Percentiles rank a stretch among this genome's conserved stretches.
phyloP scores from a whole-genome alignment of 805 yeast genomes.

The Wickerhamiella slavikovae region DNA sequence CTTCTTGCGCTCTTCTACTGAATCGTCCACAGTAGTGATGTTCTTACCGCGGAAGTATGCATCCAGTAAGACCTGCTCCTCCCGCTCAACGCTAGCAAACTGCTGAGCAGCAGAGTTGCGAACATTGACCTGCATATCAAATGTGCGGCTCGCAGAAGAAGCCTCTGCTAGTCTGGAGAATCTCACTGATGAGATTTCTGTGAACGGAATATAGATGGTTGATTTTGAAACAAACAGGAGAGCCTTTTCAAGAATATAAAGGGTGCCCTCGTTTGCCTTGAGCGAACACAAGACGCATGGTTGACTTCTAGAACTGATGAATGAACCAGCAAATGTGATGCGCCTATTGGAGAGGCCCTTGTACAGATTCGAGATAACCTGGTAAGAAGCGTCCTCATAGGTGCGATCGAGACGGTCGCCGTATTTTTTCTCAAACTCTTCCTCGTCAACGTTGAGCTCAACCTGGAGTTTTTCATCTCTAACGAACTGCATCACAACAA shows the following conservation, averaged over 20 bases:
- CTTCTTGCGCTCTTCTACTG: constrained; percentile 66
- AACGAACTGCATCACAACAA: constrained; percentile 71
- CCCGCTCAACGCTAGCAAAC: constrained; percentile 76
- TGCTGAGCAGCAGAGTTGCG: constrained; percentile 51
- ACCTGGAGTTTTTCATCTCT: constrained; percentile 83
- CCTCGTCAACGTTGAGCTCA: constrained; percentile 68
- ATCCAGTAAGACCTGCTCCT: constrained; percentile 69
- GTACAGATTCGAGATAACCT: constrained; percentile 71
- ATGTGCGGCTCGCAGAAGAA: constrained; percentile 61
- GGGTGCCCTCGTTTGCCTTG: constrained; percentile 86
- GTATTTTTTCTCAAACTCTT: constrained; percentile 56
- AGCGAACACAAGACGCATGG: constrained; percentile 82
- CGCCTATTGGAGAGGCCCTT: constrained; percentile 79
- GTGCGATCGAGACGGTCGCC: constrained; percentile 49
- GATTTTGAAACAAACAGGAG: constrained; percentile 86
- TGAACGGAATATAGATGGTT: constrained; percentile 71
- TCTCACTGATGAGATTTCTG: constrained; percentile 55
- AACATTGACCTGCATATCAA: constrained; percentile 67
- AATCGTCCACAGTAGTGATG: constrained; percentile 68
- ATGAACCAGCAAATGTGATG: constrained; percentile 68
- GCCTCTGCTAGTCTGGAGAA: constrained; percentile 81
- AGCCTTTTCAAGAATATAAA: constrained; percentile 83
- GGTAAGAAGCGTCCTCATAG: constrained; percentile 69
- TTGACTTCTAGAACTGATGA: constrained; percentile 51
- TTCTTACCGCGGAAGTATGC: constrained; percentile 58